phyloP scores from a whole-genome alignment of 2,329 filamentous ascomycete species.

The Aspergillus japonicus region DNA sequence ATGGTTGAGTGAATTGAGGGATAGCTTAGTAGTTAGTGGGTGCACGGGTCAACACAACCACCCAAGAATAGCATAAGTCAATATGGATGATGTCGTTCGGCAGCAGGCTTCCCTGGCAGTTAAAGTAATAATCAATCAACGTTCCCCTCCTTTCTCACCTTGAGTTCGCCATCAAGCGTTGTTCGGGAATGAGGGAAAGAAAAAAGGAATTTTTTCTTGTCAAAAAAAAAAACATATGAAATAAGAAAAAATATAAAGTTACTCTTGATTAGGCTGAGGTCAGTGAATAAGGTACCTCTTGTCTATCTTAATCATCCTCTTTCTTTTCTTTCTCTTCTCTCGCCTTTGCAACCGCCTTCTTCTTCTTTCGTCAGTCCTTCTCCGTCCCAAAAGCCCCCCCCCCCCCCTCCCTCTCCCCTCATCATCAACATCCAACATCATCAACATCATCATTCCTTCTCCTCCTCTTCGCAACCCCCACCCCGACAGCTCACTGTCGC shows the following conservation, averaged over 20 bases:
- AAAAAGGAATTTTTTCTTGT: too few relatives aligned
- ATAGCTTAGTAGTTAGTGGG: neutral
- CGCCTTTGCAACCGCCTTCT: conserved; percentile 18
- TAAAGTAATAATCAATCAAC: too few relatives aligned
- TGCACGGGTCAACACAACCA: neutral
- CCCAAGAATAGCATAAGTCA: neutral
- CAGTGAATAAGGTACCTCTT: neutral
- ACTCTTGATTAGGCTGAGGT: neutral
- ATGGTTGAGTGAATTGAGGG: neutral
- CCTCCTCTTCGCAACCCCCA: neutral
- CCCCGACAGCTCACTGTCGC: neutral
- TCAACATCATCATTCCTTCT: neutral
- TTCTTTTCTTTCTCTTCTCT: conserved; percentile 5
- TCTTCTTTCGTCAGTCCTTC: conserved; percentile 3
- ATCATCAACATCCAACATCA: neutral
- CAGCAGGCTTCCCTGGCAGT: neutral
- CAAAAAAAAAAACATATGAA: too few relatives aligned
- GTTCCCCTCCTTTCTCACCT: neutral
- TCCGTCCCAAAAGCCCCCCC: neutral
- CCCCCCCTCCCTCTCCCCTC: neutral
- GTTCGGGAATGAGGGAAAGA: neutral
- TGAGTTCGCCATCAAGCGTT: neutral
- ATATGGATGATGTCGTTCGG: neutral
- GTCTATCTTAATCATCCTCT: neutral
- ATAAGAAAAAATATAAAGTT: too few relatives aligned